phyloP scores from a whole-genome alignment of 768 basidiomycete species.

The Hygrophorus russula region DNA sequence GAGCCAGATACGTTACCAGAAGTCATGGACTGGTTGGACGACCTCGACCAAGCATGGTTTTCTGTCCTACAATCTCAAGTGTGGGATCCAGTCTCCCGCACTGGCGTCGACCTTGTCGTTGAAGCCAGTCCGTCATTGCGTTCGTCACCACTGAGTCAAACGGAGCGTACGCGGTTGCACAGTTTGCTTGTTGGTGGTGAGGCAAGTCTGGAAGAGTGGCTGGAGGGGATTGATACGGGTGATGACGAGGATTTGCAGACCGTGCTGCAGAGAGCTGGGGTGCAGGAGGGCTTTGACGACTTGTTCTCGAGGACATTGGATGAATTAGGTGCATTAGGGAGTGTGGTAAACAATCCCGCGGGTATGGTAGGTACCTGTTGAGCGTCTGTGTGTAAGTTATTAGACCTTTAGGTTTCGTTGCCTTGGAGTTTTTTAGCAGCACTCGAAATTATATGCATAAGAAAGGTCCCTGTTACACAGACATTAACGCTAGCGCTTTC shows the following conservation, averaged over 20 bases:
- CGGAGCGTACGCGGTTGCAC: slow-evolving; percentile 58
- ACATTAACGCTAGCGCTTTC: slow-evolving; percentile 25
- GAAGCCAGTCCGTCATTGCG: slow-evolving; percentile 21
- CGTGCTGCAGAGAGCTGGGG: slow-evolving; percentile 37
- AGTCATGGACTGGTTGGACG: slow-evolving; percentile 57
- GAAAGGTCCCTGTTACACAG: not conserved
- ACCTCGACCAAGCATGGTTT: slow-evolving; percentile 68
- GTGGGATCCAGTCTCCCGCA: slow-evolving; percentile 47
- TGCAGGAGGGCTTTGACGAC: slow-evolving; percentile 54
- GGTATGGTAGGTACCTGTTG: slow-evolving; percentile 9
- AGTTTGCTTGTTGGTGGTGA: slow-evolving; percentile 55
- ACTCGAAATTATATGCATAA: slow-evolving; percentile 1
- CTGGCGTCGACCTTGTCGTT: slow-evolving; percentile 24
- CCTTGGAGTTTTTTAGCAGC: not conserved
- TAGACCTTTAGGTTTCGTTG: not conserved
- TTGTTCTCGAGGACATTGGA: slow-evolving; percentile 52
- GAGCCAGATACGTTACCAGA: slow-evolving; percentile 31
- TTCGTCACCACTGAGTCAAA: slow-evolving; percentile 48
- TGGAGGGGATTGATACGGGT: slow-evolving; percentile 21
- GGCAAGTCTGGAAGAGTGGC: slow-evolving; percentile 59
- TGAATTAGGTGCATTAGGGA: slow-evolving; percentile 39
- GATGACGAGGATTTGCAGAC: slow-evolving; percentile 24
- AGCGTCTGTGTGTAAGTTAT: not conserved
- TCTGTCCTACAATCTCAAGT: slow-evolving; percentile 50
- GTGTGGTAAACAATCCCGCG: slow-evolving; percentile 14